phyloP scores from a whole-genome alignment of 2,329 filamentous ascomycete species.

The Alternaria viburni region DNA sequence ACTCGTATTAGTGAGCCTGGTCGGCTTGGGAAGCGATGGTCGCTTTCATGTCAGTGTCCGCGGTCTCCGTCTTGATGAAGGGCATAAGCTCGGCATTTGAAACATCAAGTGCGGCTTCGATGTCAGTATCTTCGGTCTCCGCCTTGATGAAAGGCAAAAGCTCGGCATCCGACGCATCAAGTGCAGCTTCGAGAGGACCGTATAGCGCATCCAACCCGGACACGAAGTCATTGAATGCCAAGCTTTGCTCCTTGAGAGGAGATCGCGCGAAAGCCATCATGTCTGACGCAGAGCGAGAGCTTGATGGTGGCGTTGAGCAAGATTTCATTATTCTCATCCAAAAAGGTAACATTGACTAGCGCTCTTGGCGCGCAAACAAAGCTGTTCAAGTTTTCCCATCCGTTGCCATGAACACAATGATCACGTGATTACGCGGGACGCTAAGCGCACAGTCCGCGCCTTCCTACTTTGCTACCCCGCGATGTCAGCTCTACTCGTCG shows the following conservation, averaged over 20 bases:
- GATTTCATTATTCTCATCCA: not conserved
- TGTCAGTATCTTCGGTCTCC: not conserved
- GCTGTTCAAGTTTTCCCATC: not conserved
- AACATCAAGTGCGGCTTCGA: not conserved
- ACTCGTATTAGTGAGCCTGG: not conserved
- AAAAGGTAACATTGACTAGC: not conserved
- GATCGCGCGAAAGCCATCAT: not conserved
- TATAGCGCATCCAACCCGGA: not conserved
- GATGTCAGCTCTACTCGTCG: accelerated
- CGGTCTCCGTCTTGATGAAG: not conserved
- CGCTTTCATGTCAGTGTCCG: not conserved
- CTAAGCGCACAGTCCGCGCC: not conserved
- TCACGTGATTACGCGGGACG: not conserved
- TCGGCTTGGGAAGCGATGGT: not conserved
- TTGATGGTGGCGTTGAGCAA: not conserved
- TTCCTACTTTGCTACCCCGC: not conserved
- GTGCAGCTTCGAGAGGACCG: not conserved
- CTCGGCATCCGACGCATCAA: not conserved
- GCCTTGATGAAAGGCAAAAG: not conserved
- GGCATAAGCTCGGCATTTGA: not conserved
- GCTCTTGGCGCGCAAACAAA: not conserved
- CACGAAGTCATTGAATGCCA: not conserved
- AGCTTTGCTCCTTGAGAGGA: not conserved
- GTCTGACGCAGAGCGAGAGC: not conserved
- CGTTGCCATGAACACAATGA: not conserved